Evolutionary conservation across 768 basidiomycete species (phyloP).

Genomic region (Boletus tylopilopsis): DNA sequence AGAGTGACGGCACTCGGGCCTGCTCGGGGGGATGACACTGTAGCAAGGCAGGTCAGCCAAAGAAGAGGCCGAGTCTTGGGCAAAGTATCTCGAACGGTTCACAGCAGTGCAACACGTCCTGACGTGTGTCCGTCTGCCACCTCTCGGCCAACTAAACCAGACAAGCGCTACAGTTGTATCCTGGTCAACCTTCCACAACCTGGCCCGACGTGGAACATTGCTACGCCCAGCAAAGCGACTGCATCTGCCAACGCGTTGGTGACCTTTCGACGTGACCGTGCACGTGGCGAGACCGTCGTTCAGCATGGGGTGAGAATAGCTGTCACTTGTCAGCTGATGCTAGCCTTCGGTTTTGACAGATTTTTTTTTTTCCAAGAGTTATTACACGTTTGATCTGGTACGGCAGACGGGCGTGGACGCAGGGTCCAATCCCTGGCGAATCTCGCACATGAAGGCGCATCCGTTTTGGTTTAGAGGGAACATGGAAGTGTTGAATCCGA

Average conservation of each 20-base stretch:
- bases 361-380: conserved; percentile 10
- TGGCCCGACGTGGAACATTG: conserved; percentile 17
- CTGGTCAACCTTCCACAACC: conserved; percentile 28
- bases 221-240: conserved; percentile 15
- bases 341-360: not conserved
- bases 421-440: conserved; percentile 23
- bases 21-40: conserved; percentile 2
- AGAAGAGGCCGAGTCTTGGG: conserved; percentile 22
- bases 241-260: conserved; percentile 24
- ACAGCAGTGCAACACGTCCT: conserved; percentile 22
- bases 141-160: not conserved
- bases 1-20: not conserved
- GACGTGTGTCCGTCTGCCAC: conserved; percentile 14
- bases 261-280: conserved; percentile 23
- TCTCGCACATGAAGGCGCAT: conserved; percentile 25
- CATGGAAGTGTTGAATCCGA: conserved; percentile 18
- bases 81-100: conserved; percentile 19
- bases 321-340: not conserved
- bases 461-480: conserved; percentile 29
- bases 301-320: conserved; percentile 23
- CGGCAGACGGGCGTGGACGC: conserved; percentile 12
- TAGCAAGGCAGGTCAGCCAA: conserved; percentile 11
- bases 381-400: conserved; percentile 25
- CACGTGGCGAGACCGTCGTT: conserved; percentile 19
- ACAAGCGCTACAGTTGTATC: conserved; percentile 12